Evolutionary conservation across 306 rosid species (phyloP).

Genomic region (Lagenaria siceraria): DNA sequence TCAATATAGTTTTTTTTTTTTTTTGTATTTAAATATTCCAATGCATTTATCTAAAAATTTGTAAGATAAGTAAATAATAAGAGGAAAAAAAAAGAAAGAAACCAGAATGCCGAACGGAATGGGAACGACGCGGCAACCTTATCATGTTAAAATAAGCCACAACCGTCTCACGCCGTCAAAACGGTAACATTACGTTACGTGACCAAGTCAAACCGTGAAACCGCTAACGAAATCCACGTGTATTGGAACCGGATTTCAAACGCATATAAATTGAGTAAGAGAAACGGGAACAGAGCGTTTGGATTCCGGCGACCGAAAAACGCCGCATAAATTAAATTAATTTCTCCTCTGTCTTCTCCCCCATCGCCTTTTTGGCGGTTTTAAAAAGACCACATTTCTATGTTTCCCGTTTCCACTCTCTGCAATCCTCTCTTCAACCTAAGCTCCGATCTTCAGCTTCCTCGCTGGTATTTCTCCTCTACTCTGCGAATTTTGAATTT

Average conservation of each 20-base stretch:
- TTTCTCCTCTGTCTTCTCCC: conserved; percentile 4
- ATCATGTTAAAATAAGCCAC: background rate
- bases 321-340: background rate
- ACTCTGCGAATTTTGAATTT: background rate
- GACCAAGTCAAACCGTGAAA: background rate
- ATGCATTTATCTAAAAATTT: background rate
- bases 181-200: background rate
- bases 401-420: conserved; percentile 31
- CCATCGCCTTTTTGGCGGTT: conserved; percentile 64
- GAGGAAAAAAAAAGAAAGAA: background rate
- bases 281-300: background rate
- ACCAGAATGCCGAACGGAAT: background rate
- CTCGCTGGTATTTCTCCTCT: background rate
- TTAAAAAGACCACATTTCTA: conserved; percentile 10
- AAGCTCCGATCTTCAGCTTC: conserved; percentile 36
- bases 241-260: conserved; percentile 25
- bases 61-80: background rate
- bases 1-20: background rate
- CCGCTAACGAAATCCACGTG: conserved; percentile 27
- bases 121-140: background rate
- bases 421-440: conserved; percentile 3
- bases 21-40: too few species aligned
- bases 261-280: conserved; percentile 19
- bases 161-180: background rate
- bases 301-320: conserved; percentile 34